Base-by-base conservation (phyloP, 2,329 filamentous ascomycete species). In the Pleomassaria siparia region DNA sequence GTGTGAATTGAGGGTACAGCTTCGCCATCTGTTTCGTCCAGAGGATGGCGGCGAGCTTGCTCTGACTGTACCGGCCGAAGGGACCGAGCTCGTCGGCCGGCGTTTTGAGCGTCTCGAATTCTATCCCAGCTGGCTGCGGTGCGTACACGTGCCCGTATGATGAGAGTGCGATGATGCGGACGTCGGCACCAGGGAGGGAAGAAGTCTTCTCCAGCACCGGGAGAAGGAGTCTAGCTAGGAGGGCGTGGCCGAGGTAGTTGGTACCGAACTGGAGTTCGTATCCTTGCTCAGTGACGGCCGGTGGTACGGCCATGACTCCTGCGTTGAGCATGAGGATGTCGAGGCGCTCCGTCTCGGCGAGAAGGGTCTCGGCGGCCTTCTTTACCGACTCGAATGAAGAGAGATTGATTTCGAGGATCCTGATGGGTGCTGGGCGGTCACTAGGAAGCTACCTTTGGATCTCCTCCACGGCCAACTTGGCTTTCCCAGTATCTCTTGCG, bases 241-340 rank as follows among this genome's bases (percentile, higher is more conserved):
- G 60, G 0, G 73, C 72, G 45, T 73, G 76, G 6, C 72, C 74
- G 39, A 77, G 53, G 59, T 76, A 68, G 48, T 79, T 78, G 5
- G 69, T 72, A 8, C 71, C 76, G 42, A 78, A 73, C 30, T 76
- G 72, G 10, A 72, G 59, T 54, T 79, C 76, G 51, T 74, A 76
- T 24, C 73, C 74, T 15, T 77, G 73, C 12, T 64, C 51, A 1
- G 74, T 76, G 1, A 63, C 43, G 2, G 52, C 59, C 1, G 69
- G 41, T 5, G 47, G 25, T 2, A 36, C 42, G 1, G 29, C 54
- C 44, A 59, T 67, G 36, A 75, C 58, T 12, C 74, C 74, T 1
- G 74, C 74, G 52, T 76, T 76, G 52, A 64, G 56, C 24, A 75
- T 59, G 1, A 76, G 60, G 24, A 76, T 56, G 48, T 76, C 72